A percentile compares a stretch with the other conserved stretches of the same genome.
These are phyloP conservation scores for Termitomyces sp. DNA, from an alignment of 768 basidiomycete genomes.

Conservation along the genomic window DNA sequence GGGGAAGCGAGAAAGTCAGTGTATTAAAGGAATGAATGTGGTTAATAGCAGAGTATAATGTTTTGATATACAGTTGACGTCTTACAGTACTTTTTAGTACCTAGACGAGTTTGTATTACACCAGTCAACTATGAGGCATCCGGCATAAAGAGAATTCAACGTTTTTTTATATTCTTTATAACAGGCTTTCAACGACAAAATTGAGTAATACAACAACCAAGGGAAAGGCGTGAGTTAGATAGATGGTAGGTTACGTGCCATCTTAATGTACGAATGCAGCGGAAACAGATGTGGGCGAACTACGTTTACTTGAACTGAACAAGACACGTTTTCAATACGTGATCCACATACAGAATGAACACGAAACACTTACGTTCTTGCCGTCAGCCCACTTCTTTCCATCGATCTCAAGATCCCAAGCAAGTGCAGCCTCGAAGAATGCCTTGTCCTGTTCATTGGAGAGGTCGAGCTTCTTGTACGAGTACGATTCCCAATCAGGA, in stretches of 20 bases:
- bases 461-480: conserved; percentile 72
- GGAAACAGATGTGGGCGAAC: background rate
- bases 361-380: conserved; percentile 65
- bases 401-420: conserved; percentile 88
- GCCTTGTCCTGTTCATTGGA: conserved; percentile 69
- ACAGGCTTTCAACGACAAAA: conserved; percentile 1
- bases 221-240: background rate
- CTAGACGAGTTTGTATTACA: background rate
- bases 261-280: background rate
- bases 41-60: background rate
- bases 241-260: conserved; percentile 1
- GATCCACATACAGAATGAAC: conserved; percentile 2
- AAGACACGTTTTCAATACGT: background rate
- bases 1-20: conserved; percentile 46
- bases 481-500: conserved; percentile 90
- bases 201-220: conserved; percentile 2
- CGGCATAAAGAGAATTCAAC: background rate
- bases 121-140: background rate
- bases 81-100: background rate
- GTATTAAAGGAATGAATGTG: conserved; percentile 16
- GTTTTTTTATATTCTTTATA: conserved; percentile 4
- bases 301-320: conserved; percentile 28
- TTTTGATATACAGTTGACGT: background rate
- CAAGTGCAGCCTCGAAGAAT: conserved; percentile 89
- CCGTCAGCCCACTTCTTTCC: conserved; percentile 91